These are phyloP conservation scores for Yamadazyma akitaensis DNA, from an alignment of 805 yeast species.

Conservation along the genomic window DNA sequence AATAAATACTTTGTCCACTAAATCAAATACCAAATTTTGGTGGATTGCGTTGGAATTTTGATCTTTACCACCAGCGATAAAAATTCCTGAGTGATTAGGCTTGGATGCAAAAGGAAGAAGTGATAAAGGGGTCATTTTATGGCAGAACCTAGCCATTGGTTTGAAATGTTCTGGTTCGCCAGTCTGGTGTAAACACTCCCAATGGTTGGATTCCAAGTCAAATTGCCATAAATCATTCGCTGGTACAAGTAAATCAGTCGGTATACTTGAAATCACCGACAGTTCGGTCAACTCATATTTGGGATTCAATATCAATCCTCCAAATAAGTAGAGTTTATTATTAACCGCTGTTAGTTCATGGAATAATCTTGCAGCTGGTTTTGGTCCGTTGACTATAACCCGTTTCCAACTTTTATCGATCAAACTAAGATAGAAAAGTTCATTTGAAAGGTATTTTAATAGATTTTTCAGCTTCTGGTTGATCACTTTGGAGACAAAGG, in stretches of 20 bases:
- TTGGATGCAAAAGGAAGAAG: slow-evolving; percentile 35
- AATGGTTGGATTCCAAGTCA: slow-evolving; percentile 47
- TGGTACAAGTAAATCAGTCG: slow-evolving; percentile 36
- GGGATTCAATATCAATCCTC: slow-evolving; percentile 49
- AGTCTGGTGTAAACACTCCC: slow-evolving; percentile 39
- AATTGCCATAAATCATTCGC: slow-evolving; percentile 70
- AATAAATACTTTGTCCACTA: slow-evolving; percentile 37
- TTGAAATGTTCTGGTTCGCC: slow-evolving; percentile 8
- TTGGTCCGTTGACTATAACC: slow-evolving; percentile 1
- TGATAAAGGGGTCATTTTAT: slow-evolving; percentile 43
- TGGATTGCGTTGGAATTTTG: slow-evolving; percentile 27
- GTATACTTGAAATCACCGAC: slow-evolving; percentile 2
- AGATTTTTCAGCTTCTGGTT: slow-evolving; percentile 24
- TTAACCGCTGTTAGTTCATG: slow-evolving; percentile 55
- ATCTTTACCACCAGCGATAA: slow-evolving; percentile 54
- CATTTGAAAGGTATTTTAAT: slow-evolving; percentile 53
- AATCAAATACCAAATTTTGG: slow-evolving; percentile 42
- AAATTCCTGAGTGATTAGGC: slow-evolving; percentile 45
- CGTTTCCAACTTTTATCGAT: slow-evolving; percentile 58
- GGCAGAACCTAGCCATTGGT: slow-evolving; percentile 49
- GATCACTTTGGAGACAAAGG: slow-evolving; percentile 30
- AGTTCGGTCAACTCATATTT: slow-evolving; percentile 7
- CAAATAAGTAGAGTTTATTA: slow-evolving; percentile 55
- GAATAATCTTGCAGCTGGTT: slow-evolving; percentile 50
- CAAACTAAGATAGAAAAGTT: slow-evolving; percentile 57